phyloP scores from a whole-genome alignment of 2,329 filamentous ascomycete genomes.

The Venturiaceae sp. region DNA sequence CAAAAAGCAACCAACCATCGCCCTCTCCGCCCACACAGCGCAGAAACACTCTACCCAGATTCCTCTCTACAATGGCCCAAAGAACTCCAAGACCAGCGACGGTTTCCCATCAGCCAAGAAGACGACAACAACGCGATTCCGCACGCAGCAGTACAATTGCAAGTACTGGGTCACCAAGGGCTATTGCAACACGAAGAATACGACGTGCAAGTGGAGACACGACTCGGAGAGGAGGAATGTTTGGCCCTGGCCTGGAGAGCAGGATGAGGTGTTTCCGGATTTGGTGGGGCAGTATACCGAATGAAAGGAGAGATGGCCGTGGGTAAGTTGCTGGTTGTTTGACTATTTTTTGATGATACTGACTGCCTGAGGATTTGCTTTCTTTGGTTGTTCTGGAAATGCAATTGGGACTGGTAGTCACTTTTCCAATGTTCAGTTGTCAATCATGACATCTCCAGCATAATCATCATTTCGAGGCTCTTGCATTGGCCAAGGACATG shows the following conservation, averaged over 20 bases:
- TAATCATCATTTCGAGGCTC: no score
- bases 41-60: not conserved
- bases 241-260: not conserved
- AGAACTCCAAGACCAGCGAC: not conserved
- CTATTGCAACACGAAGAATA: not conserved
- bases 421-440: no score
- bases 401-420: no score
- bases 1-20: not conserved
- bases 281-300: not conserved
- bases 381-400: no score
- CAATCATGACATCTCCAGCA: no score
- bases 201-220: not conserved
- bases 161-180: not conserved
- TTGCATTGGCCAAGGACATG: no score
- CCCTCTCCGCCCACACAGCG: not conserved
- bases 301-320: no score
- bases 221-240: not conserved
- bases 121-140: not conserved
- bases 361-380: no score
- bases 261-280: not conserved
- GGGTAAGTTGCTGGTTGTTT: no score
- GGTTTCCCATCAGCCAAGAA: not conserved
- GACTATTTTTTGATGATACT: no score
- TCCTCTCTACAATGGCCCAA: not conserved
- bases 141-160: not conserved